Conservation (phyloP, 257 asterid genomes). For the Solanum appendiculatum region DNA sequence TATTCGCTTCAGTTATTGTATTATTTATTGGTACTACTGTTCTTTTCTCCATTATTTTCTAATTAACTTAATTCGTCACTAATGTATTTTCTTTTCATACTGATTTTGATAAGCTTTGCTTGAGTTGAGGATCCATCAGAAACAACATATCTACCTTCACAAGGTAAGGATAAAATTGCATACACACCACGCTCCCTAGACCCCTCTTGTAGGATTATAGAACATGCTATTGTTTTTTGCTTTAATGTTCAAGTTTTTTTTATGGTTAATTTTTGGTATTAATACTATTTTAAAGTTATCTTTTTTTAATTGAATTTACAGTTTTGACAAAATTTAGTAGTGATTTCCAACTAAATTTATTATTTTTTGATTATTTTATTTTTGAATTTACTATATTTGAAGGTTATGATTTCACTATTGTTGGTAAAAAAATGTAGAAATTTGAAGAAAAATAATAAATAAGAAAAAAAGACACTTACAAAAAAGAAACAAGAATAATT, state of each 20-base stretch:
- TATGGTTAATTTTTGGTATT: too few relatives aligned
- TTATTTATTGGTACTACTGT: too few relatives aligned
- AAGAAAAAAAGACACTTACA: neutral
- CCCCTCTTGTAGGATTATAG: neutral
- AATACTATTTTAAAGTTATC: too few relatives aligned
- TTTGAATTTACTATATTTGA: neutral
- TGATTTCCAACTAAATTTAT: neutral
- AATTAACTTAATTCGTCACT: too few relatives aligned
- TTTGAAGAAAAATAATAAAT: neutral
- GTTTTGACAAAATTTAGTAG: neutral
- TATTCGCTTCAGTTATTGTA: neutral
- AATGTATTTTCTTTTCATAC: too few relatives aligned
- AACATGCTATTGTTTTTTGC: too few relatives aligned
- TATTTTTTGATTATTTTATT: too few relatives aligned
- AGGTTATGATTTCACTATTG: too few relatives aligned
- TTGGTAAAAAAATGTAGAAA: neutral
- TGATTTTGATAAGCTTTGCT: too few relatives aligned
- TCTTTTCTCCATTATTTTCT: neutral
- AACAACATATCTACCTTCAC: too few relatives aligned
- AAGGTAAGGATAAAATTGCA: neutral
- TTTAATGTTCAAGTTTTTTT: too few relatives aligned
- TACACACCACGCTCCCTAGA: neutral
- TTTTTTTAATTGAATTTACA: neutral
- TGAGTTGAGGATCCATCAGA: neutral
- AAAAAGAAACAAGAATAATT: too few relatives aligned